These are phyloP conservation scores for Aspergillus homomorphus DNA, from an alignment of 495 filamentous ascomycete genomes.

Conservation along the genomic window DNA sequence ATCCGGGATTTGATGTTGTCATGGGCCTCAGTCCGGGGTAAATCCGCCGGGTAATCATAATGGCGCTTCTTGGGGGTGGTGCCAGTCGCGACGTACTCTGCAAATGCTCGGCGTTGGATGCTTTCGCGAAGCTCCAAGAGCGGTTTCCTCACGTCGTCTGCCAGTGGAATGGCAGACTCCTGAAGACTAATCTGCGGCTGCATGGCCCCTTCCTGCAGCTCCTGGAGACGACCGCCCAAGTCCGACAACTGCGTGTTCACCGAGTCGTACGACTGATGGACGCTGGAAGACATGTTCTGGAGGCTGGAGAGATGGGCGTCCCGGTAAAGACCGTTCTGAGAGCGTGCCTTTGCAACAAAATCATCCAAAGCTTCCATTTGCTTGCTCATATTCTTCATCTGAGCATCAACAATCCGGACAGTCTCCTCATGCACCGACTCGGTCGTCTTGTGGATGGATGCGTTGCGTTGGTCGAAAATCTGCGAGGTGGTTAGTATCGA, in stretches of 20 bases:
- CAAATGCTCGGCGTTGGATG: conserved; percentile 57
- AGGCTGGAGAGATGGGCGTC: conserved; percentile 62
- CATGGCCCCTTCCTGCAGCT: conserved; percentile 62
- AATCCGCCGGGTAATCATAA: conserved; percentile 70
- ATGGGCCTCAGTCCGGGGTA: conserved; percentile 75
- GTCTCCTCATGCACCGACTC: conserved; percentile 91
- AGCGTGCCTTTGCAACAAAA: conserved; percentile 80
- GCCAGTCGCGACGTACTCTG: conserved; percentile 80
- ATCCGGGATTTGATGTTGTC: conserved; percentile 62
- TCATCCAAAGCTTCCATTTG: conserved; percentile 89
- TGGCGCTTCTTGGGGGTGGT: conserved; percentile 74
- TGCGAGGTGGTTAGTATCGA: conserved; percentile 38
- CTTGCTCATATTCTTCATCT: conserved; percentile 77
- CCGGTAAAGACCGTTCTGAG: conserved; percentile 75
- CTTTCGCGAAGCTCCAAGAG: conserved; percentile 64
- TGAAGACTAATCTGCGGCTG: conserved; percentile 50
- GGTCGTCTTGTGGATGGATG: conserved; percentile 73
- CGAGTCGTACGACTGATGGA: conserved; percentile 66
- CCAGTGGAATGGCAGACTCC: conserved; percentile 55
- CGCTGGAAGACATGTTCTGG: conserved; percentile 55
- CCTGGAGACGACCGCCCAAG: conserved; percentile 57
- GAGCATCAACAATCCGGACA: conserved; percentile 81
- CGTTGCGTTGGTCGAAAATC: conserved; percentile 75
- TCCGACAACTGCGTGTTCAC: conserved; percentile 63
- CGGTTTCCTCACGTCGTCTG: conserved; percentile 59